Evolutionary conservation across 2,329 filamentous ascomycete species (phyloP).

Genomic region (Calonectria hongkongensis): DNA sequence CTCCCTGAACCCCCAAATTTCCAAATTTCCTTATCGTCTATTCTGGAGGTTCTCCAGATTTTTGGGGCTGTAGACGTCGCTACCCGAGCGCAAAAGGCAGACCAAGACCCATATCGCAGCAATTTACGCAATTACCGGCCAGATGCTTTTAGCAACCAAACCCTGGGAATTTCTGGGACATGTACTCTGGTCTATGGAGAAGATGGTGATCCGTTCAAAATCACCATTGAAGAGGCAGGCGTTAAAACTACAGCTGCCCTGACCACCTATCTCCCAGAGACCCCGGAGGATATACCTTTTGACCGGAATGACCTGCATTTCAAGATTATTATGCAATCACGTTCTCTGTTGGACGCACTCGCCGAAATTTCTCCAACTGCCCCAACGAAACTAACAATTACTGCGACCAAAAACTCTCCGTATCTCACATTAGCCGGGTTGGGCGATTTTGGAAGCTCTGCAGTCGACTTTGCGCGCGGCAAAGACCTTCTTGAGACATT

Average conservation of each 20-base stretch:
- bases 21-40: conserved; percentile 88
- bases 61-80: conserved; percentile 88
- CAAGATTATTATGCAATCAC: conserved; percentile 95
- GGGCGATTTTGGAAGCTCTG: conserved; percentile 75
- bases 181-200: conserved; percentile 88
- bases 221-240: conserved; percentile 89
- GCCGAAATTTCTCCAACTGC: conserved; percentile 81
- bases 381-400: conserved; percentile 83
- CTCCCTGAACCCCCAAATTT: conserved; percentile 78
- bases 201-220: conserved; percentile 85
- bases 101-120: conserved; percentile 76
- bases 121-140: conserved; percentile 77
- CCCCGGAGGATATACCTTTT: conserved; percentile 89
- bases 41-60: conserved; percentile 96
- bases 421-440: conserved; percentile 83
- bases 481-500: conserved; percentile 85
- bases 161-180: conserved; percentile 88
- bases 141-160: conserved; percentile 88
- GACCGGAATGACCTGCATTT: conserved; percentile 86
- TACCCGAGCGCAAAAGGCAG: conserved; percentile 73
- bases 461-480: conserved; percentile 79
- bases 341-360: conserved; percentile 82
- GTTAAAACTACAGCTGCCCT: conserved; percentile 93
- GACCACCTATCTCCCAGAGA: conserved; percentile 88
- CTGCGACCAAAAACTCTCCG: conserved; percentile 77